phyloP scores from a whole-genome alignment of 768 basidiomycete species.

The Lepiota venenata region DNA sequence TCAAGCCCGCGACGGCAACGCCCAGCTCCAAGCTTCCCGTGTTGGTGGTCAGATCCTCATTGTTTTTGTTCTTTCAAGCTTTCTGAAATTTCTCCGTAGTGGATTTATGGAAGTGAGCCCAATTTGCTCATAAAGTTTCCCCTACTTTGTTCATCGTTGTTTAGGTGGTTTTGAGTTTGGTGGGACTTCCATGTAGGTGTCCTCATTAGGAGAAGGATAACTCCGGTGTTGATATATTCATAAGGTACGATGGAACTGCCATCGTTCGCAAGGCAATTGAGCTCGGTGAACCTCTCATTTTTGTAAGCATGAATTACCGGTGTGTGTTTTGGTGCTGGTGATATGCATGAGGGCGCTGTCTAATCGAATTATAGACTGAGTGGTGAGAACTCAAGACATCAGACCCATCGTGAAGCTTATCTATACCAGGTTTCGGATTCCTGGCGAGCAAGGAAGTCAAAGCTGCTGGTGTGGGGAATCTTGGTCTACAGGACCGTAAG shows the following conservation, averaged over 20 bases:
- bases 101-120: constrained; percentile 43
- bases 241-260: constrained; percentile 37
- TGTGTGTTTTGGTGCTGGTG: neutral
- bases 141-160: neutral
- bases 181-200: constrained; percentile 14
- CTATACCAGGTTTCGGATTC: constrained; percentile 33
- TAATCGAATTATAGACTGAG: neutral
- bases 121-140: neutral
- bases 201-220: neutral
- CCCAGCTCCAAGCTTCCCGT: constrained; percentile 46
- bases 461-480: constrained; percentile 37
- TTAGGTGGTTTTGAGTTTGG: constrained; percentile 24
- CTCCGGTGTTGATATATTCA: neutral
- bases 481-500: constrained; percentile 49
- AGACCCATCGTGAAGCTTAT: too few species aligned
- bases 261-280: constrained; percentile 42
- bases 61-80: neutral
- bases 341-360: neutral
- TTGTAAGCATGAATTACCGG: constrained; percentile 13
- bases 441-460: constrained; percentile 36
- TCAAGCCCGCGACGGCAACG: constrained; percentile 38
- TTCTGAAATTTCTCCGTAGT: constrained; percentile 23
- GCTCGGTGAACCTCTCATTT: constrained; percentile 30
- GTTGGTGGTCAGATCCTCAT: constrained; percentile 37
- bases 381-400: too few species aligned